These are phyloP conservation scores for Xylaria intraflava DNA, from an alignment of 495 filamentous ascomycete genomes.

Conservation along the genomic window DNA sequence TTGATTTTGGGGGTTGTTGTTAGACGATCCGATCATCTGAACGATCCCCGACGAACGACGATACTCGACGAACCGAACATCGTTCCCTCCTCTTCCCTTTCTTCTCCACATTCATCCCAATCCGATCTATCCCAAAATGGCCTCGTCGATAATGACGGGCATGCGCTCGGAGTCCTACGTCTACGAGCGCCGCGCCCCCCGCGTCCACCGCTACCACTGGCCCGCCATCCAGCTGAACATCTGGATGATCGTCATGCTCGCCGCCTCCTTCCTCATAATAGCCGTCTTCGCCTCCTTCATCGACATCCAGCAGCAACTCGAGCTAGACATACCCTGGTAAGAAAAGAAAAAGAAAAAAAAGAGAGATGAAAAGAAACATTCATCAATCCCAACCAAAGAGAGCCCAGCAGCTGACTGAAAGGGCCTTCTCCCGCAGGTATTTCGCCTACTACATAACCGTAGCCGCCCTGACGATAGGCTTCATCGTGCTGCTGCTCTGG, in stretches of 20 bases:
- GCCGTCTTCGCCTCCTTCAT: conserved; percentile 87
- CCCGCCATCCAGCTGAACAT: conserved; percentile 87
- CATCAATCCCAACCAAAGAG: neutral
- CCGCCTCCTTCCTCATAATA: conserved; percentile 67
- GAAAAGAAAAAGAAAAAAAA: no score
- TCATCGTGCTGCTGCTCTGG: conserved; percentile 62
- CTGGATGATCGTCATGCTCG: conserved; percentile 85
- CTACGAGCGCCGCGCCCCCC: conserved; percentile 38
- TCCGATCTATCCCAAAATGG: conserved; percentile 19
- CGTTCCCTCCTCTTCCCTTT: no score
- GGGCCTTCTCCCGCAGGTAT: conserved; percentile 57
- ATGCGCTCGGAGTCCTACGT: conserved; percentile 32
- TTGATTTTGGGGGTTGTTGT: no score
- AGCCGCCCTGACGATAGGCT: conserved; percentile 61
- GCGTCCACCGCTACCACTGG: conserved; percentile 79
- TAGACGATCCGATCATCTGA: no score
- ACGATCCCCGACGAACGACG: no score
- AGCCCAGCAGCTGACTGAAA: neutral
- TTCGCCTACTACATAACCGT: conserved; percentile 86
- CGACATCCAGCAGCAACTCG: conserved; percentile 63
- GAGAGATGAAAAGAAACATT: no score
- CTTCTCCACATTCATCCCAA: neutral
- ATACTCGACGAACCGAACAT: no score
- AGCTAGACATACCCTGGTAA: conserved; percentile 76
- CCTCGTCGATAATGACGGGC: conserved; percentile 34